Percentiles rank a stretch among this genome's conserved stretches.
phyloP scores from a whole-genome alignment of 2,329 filamentous ascomycete species.

The Graphium sp. region DNA sequence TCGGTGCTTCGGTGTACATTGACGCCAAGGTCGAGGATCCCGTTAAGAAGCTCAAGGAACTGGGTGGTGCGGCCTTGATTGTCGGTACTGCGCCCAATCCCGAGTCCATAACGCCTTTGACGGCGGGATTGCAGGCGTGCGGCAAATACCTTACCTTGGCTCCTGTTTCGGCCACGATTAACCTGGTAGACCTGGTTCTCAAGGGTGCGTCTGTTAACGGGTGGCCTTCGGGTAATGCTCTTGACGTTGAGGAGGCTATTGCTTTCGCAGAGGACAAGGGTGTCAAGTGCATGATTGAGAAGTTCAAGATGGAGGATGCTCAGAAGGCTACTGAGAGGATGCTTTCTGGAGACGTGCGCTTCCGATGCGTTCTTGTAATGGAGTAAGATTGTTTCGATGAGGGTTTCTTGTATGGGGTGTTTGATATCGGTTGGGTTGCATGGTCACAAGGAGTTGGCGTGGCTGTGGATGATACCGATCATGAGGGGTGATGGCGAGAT shows the following conservation, averaged over 20 bases:
- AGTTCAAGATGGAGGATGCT: constrained; percentile 37
- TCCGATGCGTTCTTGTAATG: constrained; percentile 26
- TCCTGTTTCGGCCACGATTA: constrained; percentile 24
- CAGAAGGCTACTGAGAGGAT: constrained; percentile 25
- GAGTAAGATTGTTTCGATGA: too few species aligned
- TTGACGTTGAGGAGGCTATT: constrained; percentile 49
- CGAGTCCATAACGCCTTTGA: constrained; percentile 31
- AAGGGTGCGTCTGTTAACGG: constrained; percentile 45
- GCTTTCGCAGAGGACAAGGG: constrained; percentile 43
- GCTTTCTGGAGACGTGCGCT: constrained; percentile 22
- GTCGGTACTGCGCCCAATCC: constrained; percentile 47
- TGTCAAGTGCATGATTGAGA: constrained; percentile 49
- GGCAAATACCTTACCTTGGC: constrained; percentile 47
- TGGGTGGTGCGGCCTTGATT: constrained; percentile 46
- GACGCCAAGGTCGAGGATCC: constrained; percentile 34
- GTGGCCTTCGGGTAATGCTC: constrained; percentile 44
- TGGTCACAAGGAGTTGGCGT: too few species aligned
- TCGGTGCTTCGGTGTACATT: constrained; percentile 26
- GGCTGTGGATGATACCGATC: too few species aligned
- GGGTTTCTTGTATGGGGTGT: too few species aligned
- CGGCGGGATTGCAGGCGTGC: constrained; percentile 30
- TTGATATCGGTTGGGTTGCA: too few species aligned
- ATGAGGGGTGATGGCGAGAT: too few species aligned
- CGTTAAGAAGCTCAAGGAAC: constrained; percentile 26
- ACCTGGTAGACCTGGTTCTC: constrained; percentile 21